Percentiles rank a stretch among this genome's conserved stretches.
phyloP scores from a whole-genome alignment of 2,329 filamentous ascomycete genomes.

The Ciborinia camelliae region DNA sequence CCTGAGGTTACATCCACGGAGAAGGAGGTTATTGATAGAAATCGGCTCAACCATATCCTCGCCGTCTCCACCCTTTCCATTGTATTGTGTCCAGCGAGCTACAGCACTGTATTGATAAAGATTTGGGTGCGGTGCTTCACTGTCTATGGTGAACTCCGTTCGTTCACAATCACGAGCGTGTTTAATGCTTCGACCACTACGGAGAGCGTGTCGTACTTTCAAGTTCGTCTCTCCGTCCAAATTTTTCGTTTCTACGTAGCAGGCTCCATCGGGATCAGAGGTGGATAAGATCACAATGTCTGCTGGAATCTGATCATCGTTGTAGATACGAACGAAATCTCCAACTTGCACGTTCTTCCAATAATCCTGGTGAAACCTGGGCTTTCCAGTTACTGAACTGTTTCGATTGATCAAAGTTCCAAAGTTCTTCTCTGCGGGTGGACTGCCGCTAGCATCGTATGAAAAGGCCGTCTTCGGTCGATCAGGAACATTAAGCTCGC shows the following conservation, averaged over 20 bases:
- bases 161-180: constrained; percentile 92
- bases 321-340: constrained; percentile 94
- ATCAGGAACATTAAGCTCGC: constrained; percentile 31
- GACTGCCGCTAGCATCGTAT: constrained; percentile 41
- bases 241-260: constrained; percentile 98
- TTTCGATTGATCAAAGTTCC: constrained; percentile 73
- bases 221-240: constrained; percentile 96
- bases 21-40: constrained; percentile 88
- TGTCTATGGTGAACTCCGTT: constrained; percentile 83
- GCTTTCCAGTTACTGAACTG: constrained; percentile 61
- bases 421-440: constrained; percentile 46
- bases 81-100: constrained; percentile 77
- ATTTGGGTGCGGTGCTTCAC: constrained; percentile 87
- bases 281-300: constrained; percentile 91
- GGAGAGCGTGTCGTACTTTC: constrained; percentile 88
- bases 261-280: constrained; percentile 88
- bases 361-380: constrained; percentile 84
- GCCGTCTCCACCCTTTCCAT: constrained; percentile 58
- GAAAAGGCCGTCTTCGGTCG: constrained; percentile 39
- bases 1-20: constrained; percentile 87
- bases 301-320: constrained; percentile 90
- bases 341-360: constrained; percentile 97
- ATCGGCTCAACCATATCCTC: constrained; percentile 88
- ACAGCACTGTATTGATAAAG: constrained; percentile 93
- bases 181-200: constrained; percentile 76